phyloP scores from a whole-genome alignment of 805 yeast genomes.

The Allodekkera sacchari region DNA sequence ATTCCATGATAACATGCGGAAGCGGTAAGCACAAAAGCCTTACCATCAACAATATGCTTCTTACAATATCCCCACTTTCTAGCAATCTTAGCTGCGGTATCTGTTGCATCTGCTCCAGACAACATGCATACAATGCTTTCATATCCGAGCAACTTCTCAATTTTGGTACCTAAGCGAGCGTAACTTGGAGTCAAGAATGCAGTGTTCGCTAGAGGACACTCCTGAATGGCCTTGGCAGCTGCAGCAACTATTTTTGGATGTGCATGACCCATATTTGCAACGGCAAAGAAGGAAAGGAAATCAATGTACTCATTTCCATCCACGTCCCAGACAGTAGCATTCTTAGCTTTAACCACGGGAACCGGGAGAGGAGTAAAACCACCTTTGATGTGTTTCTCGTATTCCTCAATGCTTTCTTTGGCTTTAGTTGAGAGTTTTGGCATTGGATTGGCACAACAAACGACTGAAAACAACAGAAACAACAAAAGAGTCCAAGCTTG shows the following conservation, averaged over 20 bases:
- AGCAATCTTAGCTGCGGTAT: slow-evolving; percentile 21
- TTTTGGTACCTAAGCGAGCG: slow-evolving; percentile 14
- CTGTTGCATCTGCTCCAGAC: slow-evolving; percentile 23
- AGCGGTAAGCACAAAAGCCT: slow-evolving; percentile 16
- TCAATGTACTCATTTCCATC: slow-evolving; percentile 23
- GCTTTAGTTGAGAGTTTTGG: too few species aligned
- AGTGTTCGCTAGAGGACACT: slow-evolving; percentile 15
- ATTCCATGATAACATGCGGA: slow-evolving; percentile 21
- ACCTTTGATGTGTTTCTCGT: slow-evolving; percentile 11
- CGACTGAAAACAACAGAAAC: too few species aligned
- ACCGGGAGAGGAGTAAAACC: slow-evolving; percentile 21
- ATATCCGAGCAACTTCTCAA: slow-evolving; percentile 16
- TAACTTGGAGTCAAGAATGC: slow-evolving; percentile 18
- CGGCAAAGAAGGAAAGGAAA: slow-evolving; percentile 22
- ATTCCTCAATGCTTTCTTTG: slow-evolving; percentile 3
- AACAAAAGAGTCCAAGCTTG: too few species aligned
- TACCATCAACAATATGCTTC: slow-evolving; percentile 13
- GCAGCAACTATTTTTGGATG: slow-evolving; percentile 23
- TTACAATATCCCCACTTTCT: slow-evolving; percentile 20
- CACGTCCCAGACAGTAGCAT: slow-evolving; percentile 18
- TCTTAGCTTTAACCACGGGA: slow-evolving; percentile 14
- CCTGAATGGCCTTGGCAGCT: slow-evolving; percentile 14
- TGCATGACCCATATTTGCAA: slow-evolving; percentile 23
- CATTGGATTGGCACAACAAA: too few species aligned
- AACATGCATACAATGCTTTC: slow-evolving; percentile 15